Base-by-base conservation (phyloP, 306 rosid species). In the Purshia tridentata region DNA sequence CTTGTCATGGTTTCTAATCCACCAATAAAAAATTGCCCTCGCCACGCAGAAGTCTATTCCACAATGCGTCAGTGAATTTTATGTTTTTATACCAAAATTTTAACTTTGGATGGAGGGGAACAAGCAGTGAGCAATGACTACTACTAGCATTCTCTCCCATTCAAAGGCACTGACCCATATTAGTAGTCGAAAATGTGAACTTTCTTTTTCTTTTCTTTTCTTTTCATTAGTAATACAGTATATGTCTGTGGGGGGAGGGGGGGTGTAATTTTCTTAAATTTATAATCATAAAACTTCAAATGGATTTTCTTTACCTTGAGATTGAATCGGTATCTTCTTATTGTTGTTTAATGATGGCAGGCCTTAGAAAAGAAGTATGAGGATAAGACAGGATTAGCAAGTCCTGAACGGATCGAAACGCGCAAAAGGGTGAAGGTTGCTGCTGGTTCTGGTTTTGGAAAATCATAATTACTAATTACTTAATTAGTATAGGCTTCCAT, bases 401-500 rank as follows among this genome's bases (percentile, higher is more conserved):
- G 97, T 66, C 97, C 96, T 69, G 98, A 93, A 85, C 91, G 80
- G 86, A 70, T 93, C 22, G 89, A 85, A 80, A 78, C 76, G 70
- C 84, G 72, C 45, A 64, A 76, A 74, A 77, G 65, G 70, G 86
- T 79, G 85, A 84, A 83, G 77, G 82, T 46, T 35, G 84, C 90
- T 52, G 80, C 80, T 70, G 98, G 95, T 51, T 81, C 78, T 72
- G 98, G 97, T 67, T 93, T 91, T 79, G 96, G 98, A 77, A 91
- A 89, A 84, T 78, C 63, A 23, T 78, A 75, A 78, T n/a, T n/a
- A n/a, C n/a, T n/a, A n/a, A n/a, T n/a, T n/a, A n/a, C n/a, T n/a
- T n/a, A n/a, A n/a, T 52, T 12, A 51, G 45, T 49, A 14, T 52
- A 65, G 72, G 74, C 46, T 77, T 72, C 51, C 48, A 11, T 19